Evolutionary conservation across 768 basidiomycete species (phyloP), one percentile per base, ranked within the genome.

Genomic region (Rhodotorula kratochvilovae): DNA sequence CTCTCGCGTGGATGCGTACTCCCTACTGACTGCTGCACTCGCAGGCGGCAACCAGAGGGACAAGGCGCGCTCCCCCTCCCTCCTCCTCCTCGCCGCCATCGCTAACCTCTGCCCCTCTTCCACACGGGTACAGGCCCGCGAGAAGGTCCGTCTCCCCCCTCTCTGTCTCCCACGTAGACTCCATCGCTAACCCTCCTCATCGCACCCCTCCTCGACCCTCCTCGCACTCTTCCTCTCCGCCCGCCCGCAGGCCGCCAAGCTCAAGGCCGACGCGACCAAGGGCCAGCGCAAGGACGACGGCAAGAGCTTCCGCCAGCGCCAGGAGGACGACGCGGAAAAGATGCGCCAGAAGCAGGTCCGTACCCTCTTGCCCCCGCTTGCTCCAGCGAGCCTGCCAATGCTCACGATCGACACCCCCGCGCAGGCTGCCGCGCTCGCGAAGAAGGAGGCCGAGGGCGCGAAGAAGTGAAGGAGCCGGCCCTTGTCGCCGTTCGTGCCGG

Each of bases 31-130:
- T n/a, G n/a, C n/a, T n/a, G n/a, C n/a, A n/a, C 25, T 29, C 21
- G 8, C 54, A 70, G 68, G 69, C 15, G 69, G 73, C 5, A 74
- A 74, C 35, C 73, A 74, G 63, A 66, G 73, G 2, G 73, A 74
- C 35, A 53, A 46, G 29, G 66, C 50, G 46, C 39, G 23, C 23
- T 19, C 48, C 13, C 13, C 21, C 12, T 29, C 2, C 42, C 4
- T 35, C 23, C 25, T 23, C 45, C 7, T 10, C 19, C 16, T 66
- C 25, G 6, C 5, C 29, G 48, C 19, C 61, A 6, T 35, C 25
- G 11, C 10, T 15, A n/a, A 23, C 27, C 29, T 4, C 29, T n/a
- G 5, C 1, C 42, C 2, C 56, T 23, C 36, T 15, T 36, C 29
- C 1, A 4, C 12, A 16, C 27, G 11, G 4, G 1, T 46, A 31